Evolutionary conservation across 768 basidiomycete species (phyloP).

Genomic region (Podaxis pistillaris): DNA sequence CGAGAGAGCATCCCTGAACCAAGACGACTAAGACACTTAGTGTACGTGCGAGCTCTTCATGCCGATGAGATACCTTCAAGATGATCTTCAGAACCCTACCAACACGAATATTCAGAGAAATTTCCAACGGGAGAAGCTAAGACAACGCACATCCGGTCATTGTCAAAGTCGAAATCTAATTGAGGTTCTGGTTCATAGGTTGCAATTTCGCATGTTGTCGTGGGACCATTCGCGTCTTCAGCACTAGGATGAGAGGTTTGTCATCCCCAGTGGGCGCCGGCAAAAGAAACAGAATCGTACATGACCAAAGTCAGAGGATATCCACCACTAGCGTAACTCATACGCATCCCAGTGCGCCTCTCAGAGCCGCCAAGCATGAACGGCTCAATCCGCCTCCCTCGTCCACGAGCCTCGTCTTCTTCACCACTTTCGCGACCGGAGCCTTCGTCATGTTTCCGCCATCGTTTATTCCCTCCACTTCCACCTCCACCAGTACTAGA

Average conservation of each 20-base stretch:
- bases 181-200: slow-evolving; percentile 84
- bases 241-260: slow-evolving; percentile 39
- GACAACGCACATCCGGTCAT: slow-evolving; percentile 51
- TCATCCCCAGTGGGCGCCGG: background rate
- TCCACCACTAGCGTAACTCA: slow-evolving; percentile 78
- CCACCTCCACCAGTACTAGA: slow-evolving; percentile 20
- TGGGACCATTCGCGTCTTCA: slow-evolving; percentile 78
- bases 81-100: slow-evolving; percentile 76
- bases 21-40: slow-evolving; percentile 58
- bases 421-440: slow-evolving; percentile 41
- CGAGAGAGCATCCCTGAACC: slow-evolving; percentile 89
- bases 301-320: slow-evolving; percentile 76
- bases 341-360: slow-evolving; percentile 80
- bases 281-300: slow-evolving; percentile 41
- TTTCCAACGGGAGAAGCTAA: background rate
- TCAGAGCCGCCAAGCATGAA: slow-evolving; percentile 53
- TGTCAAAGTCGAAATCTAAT: slow-evolving; percentile 77
- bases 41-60: background rate
- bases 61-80: slow-evolving; percentile 57
- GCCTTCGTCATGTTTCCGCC: slow-evolving; percentile 46
- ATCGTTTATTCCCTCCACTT: slow-evolving; percentile 41
- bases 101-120: background rate
- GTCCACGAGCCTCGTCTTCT: slow-evolving; percentile 35
- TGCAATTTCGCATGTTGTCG: slow-evolving; percentile 82
- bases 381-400: slow-evolving; percentile 51